phyloP scores from a whole-genome alignment of 768 basidiomycete genomes.

The Lentinula edodes region DNA sequence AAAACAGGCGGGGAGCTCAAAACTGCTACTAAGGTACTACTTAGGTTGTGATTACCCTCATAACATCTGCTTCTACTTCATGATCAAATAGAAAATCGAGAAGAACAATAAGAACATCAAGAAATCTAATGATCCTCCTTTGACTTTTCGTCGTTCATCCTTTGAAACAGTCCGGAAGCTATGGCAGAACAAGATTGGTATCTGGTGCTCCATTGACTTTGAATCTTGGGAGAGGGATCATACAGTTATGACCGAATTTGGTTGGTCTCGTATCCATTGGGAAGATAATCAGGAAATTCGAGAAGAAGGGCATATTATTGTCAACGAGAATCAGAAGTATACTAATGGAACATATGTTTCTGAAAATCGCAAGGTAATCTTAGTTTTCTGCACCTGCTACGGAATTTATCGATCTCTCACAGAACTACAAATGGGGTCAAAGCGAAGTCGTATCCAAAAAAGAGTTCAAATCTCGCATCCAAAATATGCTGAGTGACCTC shows the following conservation, averaged over 20 bases:
- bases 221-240: conserved; percentile 83
- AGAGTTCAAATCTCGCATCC: conserved; percentile 48
- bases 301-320: conserved; percentile 55
- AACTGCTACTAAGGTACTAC: conserved; percentile 50
- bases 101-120: conserved; percentile 79
- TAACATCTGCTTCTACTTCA: conserved; percentile 1
- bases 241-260: conserved; percentile 67
- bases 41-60: not conserved
- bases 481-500: conserved; percentile 35
- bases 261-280: conserved; percentile 64
- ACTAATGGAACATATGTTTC: conserved; percentile 60
- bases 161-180: conserved; percentile 67
- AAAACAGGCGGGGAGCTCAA: conserved; percentile 48
- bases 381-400: not conserved
- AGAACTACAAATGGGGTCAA: conserved; percentile 67
- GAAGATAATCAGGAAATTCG: conserved; percentile 40
- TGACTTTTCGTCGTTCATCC: conserved; percentile 49
- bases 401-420: not conserved
- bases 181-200: conserved; percentile 59
- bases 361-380: conserved; percentile 53
- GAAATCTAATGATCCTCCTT: conserved; percentile 43
- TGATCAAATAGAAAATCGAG: conserved; percentile 41
- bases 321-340: conserved; percentile 54
- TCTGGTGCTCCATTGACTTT: conserved; percentile 77
- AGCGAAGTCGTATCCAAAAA: conserved; percentile 49